Base-by-base conservation (phyloP, 2,329 filamentous ascomycete genomes). In the Triangularia setosa region DNA sequence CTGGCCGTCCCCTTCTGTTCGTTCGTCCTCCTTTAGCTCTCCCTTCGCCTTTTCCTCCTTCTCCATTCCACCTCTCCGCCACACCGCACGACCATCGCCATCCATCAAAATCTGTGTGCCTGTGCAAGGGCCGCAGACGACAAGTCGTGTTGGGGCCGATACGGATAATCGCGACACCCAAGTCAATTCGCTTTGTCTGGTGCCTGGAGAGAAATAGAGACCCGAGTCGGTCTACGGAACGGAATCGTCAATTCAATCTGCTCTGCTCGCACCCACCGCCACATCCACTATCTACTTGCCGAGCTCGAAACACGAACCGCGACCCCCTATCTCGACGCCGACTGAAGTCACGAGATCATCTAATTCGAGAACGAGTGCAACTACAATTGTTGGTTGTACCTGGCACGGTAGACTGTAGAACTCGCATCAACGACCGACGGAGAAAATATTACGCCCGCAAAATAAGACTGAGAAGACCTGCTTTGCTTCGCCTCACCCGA, bases 51-150 rank as follows among this genome's bases (percentile, higher is more conserved):
- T 66, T 66, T 65, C 61, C 62, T 64, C 64, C 69, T 65, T 65
- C 62, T 65, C 67, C 67, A 63, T 66, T 63, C 62, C 65, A 14
- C 58, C 60, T 59, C 40, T 40, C 67, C 59, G 56, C 68, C 64
- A 65, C 69, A 65, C 65, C 64, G 61, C 64, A 65, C 67, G 61
- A 65, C 64, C 63, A 64, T 67, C 68, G 67, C 67, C 68, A 68
- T 65, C 65, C 66, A 59, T 64, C 65, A 64, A 59, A 53, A 64
- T 61, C 65, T 44, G 67, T 66, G 69, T 64, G 68, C 66, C 68
- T 65, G 64, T 64, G 58, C 59, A 65, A 67, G 66, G 67, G 65
- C 67, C 66, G 64, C 69, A 69, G 69, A 67, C 64, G 69, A 69
- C 67, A 65, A 69, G 67, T 64, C 64, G 65, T 67, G 63, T 65